Conservation (phyloP, 257 asterid genomes). For the Lycium ferocissimum region DNA sequence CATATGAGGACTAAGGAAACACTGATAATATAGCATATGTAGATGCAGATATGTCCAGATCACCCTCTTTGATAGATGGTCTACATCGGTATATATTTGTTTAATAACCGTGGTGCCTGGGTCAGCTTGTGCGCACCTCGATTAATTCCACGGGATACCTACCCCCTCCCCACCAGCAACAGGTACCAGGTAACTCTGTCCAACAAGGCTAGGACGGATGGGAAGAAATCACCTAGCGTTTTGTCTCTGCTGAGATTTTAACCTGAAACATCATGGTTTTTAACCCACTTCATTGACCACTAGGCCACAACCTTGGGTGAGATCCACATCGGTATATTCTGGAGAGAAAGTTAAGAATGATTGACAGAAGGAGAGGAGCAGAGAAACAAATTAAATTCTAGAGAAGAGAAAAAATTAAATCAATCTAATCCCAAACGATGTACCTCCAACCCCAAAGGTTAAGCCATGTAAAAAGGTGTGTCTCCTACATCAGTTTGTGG, state of each 20-base stretch:
- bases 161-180: no score
- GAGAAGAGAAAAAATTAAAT: background rate
- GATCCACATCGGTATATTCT: background rate
- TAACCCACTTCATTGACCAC: no score
- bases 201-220: no score
- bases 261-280: no score
- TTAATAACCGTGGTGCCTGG: no score
- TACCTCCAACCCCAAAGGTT: background rate
- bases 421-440: slow-evolving; percentile 10
- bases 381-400: background rate
- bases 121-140: no score
- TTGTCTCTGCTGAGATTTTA: no score
- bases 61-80: slow-evolving; percentile 11
- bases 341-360: slow-evolving; percentile 7
- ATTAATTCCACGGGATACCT: no score
- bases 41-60: background rate
- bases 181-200: no score
- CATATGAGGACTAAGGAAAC: background rate
- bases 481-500: slow-evolving; percentile 2
- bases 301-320: no score
- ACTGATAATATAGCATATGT: background rate
- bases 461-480: background rate
- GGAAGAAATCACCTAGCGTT: no score
- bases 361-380: background rate
- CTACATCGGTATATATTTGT: no score